Evolutionary conservation across 352 stramenopile genomes (phyloP), one percentile per base, ranked within the genome.

Genomic region (Pythium angustatum): DNA sequence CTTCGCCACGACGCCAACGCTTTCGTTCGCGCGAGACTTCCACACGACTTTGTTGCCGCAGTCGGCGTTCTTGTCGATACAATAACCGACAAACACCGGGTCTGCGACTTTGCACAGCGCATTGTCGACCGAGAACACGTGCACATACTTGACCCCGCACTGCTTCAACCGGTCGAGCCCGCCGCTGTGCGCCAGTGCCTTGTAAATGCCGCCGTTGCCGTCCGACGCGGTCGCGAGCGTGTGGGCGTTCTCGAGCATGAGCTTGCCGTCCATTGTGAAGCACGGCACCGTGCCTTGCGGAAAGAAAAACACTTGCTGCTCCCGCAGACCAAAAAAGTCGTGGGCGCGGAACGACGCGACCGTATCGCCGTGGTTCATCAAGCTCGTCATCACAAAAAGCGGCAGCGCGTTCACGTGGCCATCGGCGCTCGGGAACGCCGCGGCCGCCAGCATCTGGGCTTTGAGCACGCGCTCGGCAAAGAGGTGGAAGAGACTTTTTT

Each of bases 51-150:
- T 99, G 78, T 98, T 99, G 10, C 90, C 97, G 62, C 93, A 98
- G 73, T 99, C 94, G 11, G 96, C 94, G 40, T 87, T 64, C 55
- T 97, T 86, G 41, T 83, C 74, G 15, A 99, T 90, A 71, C 96
- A 99, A 70, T 98, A 98, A 24, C 97, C 97, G 7, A 99, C 79
- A 74, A 99, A 99, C 15, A 87, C 69, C 0, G 98, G 97, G 74
- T 99, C 98, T 8, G 90, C 93, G 11, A 96, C 89, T 59, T 97
- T 97, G 34, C 96, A 96, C n/a, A 99, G 75, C 24, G 90, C 93
- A 78, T 99, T 99, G 74, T 99, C 98, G 44, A 99, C 97, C 2
- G 88, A 98, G 80, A 98, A 99, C 3, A 97, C 92, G 72, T 99
- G 96, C 57, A 99, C 64, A 68, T 98, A 97, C 71, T 98, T 80